Evolutionary conservation across 106 monocot species (phyloP).

Genomic region (Dendrobium catenatum): DNA sequence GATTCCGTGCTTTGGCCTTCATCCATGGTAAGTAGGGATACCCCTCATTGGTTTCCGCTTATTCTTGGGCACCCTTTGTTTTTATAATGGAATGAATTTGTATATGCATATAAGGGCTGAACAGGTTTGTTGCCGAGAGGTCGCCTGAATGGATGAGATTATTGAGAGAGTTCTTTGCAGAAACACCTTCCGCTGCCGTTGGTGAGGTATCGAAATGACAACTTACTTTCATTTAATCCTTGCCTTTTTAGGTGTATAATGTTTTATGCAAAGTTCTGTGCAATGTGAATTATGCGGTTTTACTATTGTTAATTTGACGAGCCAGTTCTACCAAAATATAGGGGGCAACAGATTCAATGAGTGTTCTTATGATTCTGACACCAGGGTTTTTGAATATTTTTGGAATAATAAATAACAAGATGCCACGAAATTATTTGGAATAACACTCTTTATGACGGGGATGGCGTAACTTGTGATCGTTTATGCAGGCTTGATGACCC

Average conservation of each 20-base stretch:
- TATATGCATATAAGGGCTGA: neutral
- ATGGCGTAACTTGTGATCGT: too few relatives aligned
- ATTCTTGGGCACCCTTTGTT: neutral
- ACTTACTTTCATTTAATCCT: neutral
- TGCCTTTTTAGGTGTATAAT: neutral
- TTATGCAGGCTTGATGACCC: too few relatives aligned
- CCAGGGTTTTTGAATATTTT: too few relatives aligned
- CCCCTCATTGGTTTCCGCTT: neutral
- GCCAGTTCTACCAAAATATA: too few relatives aligned
- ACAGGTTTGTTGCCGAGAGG: constrained; percentile 24
- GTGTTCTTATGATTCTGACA: too few relatives aligned
- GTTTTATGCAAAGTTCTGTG: neutral
- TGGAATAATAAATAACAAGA: too few relatives aligned
- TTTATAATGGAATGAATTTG: neutral
- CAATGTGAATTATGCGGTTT: too few relatives aligned
- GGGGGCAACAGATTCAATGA: too few relatives aligned
- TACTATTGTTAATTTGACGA: too few relatives aligned
- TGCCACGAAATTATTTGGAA: too few relatives aligned
- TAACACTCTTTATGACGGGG: too few relatives aligned
- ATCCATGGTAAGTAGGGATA: constrained; percentile 28
- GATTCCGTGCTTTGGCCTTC: constrained; percentile 47
- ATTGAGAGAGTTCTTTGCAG: constrained; percentile 11
- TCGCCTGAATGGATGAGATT: constrained; percentile 39
- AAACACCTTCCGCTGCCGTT: constrained; percentile 17
- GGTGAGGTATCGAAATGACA: constrained; percentile 6